phyloP scores from a whole-genome alignment of 2,329 filamentous ascomycete genomes.

The Rosellinia necatrix region DNA sequence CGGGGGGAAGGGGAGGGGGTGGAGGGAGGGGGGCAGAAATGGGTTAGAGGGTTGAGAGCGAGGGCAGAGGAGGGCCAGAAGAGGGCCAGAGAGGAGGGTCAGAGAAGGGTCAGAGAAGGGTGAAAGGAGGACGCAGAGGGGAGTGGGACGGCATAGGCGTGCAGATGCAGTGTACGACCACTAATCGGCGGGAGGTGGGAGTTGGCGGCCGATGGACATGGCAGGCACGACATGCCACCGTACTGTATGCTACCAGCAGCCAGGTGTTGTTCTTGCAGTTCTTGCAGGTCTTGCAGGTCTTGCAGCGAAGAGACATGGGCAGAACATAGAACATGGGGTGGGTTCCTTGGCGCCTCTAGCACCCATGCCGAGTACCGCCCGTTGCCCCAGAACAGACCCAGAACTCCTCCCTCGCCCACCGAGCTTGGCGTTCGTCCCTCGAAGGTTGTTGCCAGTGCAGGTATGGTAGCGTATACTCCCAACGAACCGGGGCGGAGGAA shows the following conservation, averaged over 20 bases:
- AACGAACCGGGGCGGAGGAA: too few species aligned
- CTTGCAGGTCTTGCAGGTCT: too few species aligned
- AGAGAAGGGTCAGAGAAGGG: too few species aligned
- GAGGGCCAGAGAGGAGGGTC: too few species aligned
- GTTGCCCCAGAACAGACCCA: conserved; percentile 31
- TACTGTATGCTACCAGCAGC: conserved; percentile 11
- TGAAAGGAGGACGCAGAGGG: background rate
- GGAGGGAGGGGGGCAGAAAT: background rate
- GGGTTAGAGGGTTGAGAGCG: background rate
- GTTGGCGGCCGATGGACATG: conserved; percentile 10
- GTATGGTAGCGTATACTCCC: conserved; percentile 22
- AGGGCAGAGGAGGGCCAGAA: background rate
- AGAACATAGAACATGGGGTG: too few species aligned
- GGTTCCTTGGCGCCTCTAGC: conserved; percentile 37
- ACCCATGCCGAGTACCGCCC: conserved; percentile 35
- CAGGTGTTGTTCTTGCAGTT: too few species aligned
- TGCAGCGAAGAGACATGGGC: conserved; percentile 32
- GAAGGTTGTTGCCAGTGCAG: background rate
- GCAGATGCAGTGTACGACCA: background rate
- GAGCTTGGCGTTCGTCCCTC: conserved; percentile 33
- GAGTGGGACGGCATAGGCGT: too few species aligned
- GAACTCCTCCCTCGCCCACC: conserved; percentile 33
- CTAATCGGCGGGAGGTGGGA: background rate
- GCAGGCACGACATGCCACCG: too few species aligned
- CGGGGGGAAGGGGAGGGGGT: conserved; percentile 2